These are phyloP conservation scores for Chenopodium quinoa DNA, from an alignment of 148 eudicot genomes.

Conservation along the genomic window DNA sequence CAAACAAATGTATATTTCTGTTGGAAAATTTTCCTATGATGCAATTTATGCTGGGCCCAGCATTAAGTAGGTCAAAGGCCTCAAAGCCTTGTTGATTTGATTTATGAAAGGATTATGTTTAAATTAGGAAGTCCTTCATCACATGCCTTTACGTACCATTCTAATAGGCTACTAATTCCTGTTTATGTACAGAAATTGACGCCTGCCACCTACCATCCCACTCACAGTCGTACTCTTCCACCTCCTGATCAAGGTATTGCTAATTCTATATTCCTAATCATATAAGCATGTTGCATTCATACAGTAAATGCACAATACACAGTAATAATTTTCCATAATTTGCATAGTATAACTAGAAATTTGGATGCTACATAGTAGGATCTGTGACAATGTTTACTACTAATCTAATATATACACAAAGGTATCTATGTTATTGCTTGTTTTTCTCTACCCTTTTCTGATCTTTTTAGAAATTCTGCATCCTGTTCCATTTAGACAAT, in stretches of 20 bases:
- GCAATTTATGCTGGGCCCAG: neutral
- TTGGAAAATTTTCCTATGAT: neutral
- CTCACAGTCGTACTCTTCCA: slow-evolving; percentile 75
- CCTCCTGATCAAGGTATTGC: slow-evolving; percentile 78
- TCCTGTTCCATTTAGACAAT: neutral
- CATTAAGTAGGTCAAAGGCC: neutral
- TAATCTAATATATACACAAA: neutral
- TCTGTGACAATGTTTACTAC: neutral
- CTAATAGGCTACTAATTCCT: neutral
- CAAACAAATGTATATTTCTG: neutral
- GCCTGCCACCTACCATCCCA: slow-evolving; percentile 73
- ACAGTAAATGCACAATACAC: neutral
- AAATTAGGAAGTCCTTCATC: neutral
- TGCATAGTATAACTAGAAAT: neutral
- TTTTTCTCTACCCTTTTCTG: neutral
- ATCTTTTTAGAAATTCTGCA: neutral
- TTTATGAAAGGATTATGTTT: neutral
- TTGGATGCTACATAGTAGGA: neutral
- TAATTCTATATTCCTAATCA: neutral
- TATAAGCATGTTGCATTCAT: slow-evolving; percentile 1
- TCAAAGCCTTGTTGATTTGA: neutral
- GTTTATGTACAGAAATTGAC: slow-evolving; percentile 45
- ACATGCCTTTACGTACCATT: neutral
- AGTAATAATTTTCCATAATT: neutral
- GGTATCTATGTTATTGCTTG: neutral